Evolutionary conservation across 768 basidiomycete genomes (phyloP), one percentile per base, ranked within the genome.

Genomic region (Pholiota molesta): DNA sequence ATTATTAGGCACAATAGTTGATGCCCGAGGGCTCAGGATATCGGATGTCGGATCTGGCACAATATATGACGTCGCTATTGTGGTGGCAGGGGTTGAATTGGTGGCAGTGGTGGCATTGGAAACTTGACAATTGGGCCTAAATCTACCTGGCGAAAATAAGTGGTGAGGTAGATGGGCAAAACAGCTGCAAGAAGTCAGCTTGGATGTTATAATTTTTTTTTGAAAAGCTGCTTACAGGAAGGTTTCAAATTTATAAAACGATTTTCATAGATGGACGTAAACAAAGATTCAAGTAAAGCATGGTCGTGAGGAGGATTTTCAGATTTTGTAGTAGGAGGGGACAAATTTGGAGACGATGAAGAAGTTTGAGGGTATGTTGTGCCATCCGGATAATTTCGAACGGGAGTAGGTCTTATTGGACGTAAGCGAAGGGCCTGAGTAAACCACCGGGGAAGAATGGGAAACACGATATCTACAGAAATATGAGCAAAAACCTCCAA

Each of bases 371-470:
- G 72, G 60, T 77, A 71, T 14, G 66, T 72, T 42, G 52, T 44
- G 35, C 79, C 81, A 55, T 85, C 80, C 33, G 86, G 81, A 66
- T 81, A 77, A 65, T 85, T 23, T 49, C 47, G 80, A 45, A 83
- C 76, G 42, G 86, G 82, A 44, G 83, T 73, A 59, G 79, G 70
- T 54, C 81, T 78, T 63, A 78, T 72, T 21, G 82, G 76, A 67
- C 79, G 83, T 29, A 78, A 78, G 29, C 88, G 85, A 56, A 92
- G 80, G 9, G 89, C 88, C 40, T 81, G 78, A 1, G 91, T 92
- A 67, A 91, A 93, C 90, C 90, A 92, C 39, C 82, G 83, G 21
- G 91, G 90, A 39, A 93, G 80, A 4, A 75, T 75, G n/a, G 91
- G 91, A 69, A 93, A 93, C 49, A 91, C 75, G 29, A 90, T 81